phyloP scores from a whole-genome alignment of 495 filamentous ascomycete genomes.

The Saxispiralis lemnorum region DNA sequence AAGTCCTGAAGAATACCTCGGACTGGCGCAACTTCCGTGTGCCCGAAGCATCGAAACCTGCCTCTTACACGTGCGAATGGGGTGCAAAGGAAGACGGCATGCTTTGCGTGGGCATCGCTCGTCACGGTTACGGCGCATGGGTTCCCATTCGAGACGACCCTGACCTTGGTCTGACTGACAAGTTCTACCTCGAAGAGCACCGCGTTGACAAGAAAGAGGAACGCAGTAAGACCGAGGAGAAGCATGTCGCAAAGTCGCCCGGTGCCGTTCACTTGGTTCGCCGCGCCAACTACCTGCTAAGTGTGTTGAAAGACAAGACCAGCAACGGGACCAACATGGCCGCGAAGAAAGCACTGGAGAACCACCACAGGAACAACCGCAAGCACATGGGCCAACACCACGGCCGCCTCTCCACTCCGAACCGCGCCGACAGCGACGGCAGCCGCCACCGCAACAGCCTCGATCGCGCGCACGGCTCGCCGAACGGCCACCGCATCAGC shows the following conservation, averaged over 20 bases:
- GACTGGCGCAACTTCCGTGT: slow-evolving; percentile 68
- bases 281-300: slow-evolving; percentile 82
- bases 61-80: slow-evolving; percentile 76
- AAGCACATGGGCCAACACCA: slow-evolving; percentile 15
- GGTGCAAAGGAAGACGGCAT: slow-evolving; percentile 88
- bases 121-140: slow-evolving; percentile 92
- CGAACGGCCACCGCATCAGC: slow-evolving; percentile 30
- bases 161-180: slow-evolving; percentile 71
- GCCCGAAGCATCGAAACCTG: slow-evolving; percentile 74
- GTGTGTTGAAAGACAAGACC: slow-evolving; percentile 64
- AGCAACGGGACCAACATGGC: slow-evolving; percentile 45
- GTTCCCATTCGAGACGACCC: slow-evolving; percentile 76
- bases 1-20: slow-evolving; percentile 42
- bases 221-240: slow-evolving; percentile 50
- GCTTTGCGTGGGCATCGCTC: slow-evolving; percentile 81
- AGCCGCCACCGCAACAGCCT: slow-evolving; percentile 9
- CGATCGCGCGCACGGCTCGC: slow-evolving; percentile 33
- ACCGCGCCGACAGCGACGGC: slow-evolving; percentile 1
- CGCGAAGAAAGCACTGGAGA: slow-evolving; percentile 68
- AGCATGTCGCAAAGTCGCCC: slow-evolving; percentile 70
- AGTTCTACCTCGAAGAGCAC: slow-evolving; percentile 93
- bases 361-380: slow-evolving; percentile 59
- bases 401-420: slow-evolving; percentile 11
- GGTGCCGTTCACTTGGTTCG: slow-evolving; percentile 92
- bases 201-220: slow-evolving; percentile 95